phyloP scores from a whole-genome alignment of 1,284 basidiomycete species.

The Wolfiporia cocos region DNA sequence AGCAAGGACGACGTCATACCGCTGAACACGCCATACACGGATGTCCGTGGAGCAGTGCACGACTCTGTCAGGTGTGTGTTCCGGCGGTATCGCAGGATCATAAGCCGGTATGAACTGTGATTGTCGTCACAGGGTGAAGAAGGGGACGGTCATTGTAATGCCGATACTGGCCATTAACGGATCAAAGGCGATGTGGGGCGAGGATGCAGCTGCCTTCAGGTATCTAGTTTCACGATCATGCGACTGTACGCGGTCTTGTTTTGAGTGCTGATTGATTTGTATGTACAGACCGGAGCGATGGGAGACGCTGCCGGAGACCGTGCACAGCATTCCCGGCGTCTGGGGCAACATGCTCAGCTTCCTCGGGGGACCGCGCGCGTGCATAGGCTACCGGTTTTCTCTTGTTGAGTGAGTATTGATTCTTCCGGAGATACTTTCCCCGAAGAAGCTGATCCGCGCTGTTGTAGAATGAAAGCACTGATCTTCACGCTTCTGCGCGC shows the following conservation, averaged over 20 bases:
- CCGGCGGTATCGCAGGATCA: not conserved
- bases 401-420: constrained; percentile 45
- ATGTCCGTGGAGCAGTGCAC: constrained; percentile 19
- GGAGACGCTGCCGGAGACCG: constrained; percentile 40
- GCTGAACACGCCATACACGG: constrained; percentile 22
- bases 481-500: constrained; percentile 51
- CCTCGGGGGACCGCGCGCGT: constrained; percentile 52
- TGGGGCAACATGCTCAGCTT: constrained; percentile 59
- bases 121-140: constrained; percentile 25
- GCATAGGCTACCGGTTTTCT: constrained; percentile 69
- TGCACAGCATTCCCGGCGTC: constrained; percentile 41
- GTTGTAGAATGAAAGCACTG: constrained; percentile 51
- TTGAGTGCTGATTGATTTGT: not conserved
- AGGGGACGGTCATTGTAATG: constrained; percentile 41
- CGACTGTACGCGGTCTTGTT: constrained; percentile 1
- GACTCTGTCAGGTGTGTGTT: constrained; percentile 19
- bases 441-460: constrained; percentile 51
- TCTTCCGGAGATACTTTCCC: constrained; percentile 45
- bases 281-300: constrained; percentile 51
- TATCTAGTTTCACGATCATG: constrained; percentile 12
- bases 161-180: constrained; percentile 45
- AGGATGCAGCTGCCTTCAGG: constrained; percentile 48
- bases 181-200: constrained; percentile 45
- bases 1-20: constrained; percentile 42
- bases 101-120: not conserved